Conservation (phyloP, 768 basidiomycete species). For the Termitomyces sp. region DNA sequence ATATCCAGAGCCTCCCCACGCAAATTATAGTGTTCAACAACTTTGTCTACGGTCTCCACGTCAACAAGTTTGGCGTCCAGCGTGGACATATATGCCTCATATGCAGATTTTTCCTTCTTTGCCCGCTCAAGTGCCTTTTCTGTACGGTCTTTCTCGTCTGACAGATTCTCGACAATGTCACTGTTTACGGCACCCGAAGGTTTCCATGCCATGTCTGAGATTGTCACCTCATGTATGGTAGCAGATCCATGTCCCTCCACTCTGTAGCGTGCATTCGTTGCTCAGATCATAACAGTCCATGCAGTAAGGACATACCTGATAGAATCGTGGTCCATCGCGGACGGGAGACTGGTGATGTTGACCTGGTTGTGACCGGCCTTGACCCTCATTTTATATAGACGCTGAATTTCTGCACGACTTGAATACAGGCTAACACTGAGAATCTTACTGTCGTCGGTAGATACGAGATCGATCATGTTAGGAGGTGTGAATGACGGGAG, state of each 20-base stretch:
- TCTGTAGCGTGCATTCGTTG: slow-evolving; percentile 11
- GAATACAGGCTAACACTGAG: slow-evolving; percentile 28
- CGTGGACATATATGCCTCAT: slow-evolving; percentile 22
- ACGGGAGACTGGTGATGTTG: slow-evolving; percentile 25
- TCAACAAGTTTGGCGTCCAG: slow-evolving; percentile 20
- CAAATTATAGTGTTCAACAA: slow-evolving; percentile 18
- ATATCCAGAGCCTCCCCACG: slow-evolving; percentile 22
- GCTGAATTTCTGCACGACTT: slow-evolving; percentile 28
- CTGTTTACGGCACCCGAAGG: slow-evolving; percentile 14
- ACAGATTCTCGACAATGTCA: slow-evolving; percentile 15
- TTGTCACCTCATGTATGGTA: slow-evolving; percentile 30
- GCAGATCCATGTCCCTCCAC: slow-evolving; percentile 28
- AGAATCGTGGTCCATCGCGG: slow-evolving; percentile 21
- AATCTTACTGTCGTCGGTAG: slow-evolving; percentile 25
- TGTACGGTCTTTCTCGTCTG: slow-evolving; percentile 10
- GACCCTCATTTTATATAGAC: slow-evolving; percentile 25
- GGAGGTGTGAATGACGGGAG: slow-evolving; percentile 6
- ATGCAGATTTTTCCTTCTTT: slow-evolving; percentile 15
- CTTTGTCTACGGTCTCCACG: slow-evolving; percentile 11
- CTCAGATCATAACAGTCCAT: not conserved
- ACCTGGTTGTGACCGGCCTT: slow-evolving; percentile 28
- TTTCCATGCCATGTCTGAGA: slow-evolving; percentile 15
- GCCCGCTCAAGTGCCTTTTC: slow-evolving; percentile 19
- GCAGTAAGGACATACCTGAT: slow-evolving; percentile 18
- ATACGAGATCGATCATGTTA: slow-evolving; percentile 19